phyloP scores from a whole-genome alignment of 257 asterid species.

The Plantago ovata region DNA sequence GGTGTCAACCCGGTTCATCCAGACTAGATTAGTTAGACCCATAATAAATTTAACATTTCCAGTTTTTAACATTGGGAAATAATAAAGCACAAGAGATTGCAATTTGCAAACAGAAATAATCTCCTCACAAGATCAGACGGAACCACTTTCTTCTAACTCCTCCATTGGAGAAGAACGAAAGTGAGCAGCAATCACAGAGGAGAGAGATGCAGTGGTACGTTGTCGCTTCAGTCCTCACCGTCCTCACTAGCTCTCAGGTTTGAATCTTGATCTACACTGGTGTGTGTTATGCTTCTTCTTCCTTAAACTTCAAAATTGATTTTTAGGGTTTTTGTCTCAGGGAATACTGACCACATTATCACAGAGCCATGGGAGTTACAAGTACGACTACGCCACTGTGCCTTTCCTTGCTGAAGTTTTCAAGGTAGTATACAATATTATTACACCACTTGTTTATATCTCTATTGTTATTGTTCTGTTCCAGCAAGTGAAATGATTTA shows the following conservation, averaged over 20 bases:
- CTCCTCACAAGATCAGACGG: no score
- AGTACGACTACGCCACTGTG: constrained; percentile 90
- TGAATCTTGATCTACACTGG: constrained; percentile 19
- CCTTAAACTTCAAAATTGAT: not conserved
- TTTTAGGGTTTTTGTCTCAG: constrained; percentile 42
- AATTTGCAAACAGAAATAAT: no score
- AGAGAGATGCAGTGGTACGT: constrained; percentile 89
- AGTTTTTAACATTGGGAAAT: no score
- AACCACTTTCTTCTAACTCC: no score
- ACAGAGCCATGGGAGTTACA: constrained; percentile 82
- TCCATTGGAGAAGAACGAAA: no score
- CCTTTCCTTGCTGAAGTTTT: constrained; percentile 98
- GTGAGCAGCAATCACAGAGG: no score
- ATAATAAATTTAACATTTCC: no score
- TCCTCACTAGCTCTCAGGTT: constrained; percentile 98
- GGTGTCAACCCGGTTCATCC: no score
- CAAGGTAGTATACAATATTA: constrained; percentile 44
- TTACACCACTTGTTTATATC: not conserved
- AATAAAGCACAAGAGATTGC: no score
- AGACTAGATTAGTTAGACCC: no score
- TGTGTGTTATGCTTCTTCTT: not conserved
- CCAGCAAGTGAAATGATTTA: no score
- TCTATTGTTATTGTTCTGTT: no score
- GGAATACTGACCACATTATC: constrained; percentile 92
- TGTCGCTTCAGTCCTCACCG: constrained; percentile 84